Evolutionary conservation across 2,329 filamentous ascomycete genomes (phyloP), one percentile per base, ranked within the genome.

Genomic region (Meredithiella fracta): DNA sequence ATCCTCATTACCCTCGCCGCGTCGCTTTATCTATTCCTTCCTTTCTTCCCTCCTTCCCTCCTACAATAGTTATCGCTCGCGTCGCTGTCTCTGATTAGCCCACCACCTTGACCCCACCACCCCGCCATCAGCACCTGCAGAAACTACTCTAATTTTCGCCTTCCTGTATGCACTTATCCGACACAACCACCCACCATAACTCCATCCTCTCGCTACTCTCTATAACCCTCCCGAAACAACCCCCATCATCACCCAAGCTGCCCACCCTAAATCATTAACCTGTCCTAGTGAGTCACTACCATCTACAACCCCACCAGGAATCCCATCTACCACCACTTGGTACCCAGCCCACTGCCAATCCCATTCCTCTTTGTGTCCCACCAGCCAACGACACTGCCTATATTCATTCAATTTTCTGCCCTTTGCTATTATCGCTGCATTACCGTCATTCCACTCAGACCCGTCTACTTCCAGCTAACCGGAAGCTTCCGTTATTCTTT

Each of bases 251-350:
- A 42, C 5, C 14, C 11, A 42, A 42, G 14, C 38, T n/a, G n/a
- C n/a, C n/a, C n/a, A n/a, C n/a, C n/a, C 38, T 42, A 7, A 44
- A 44, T 9, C 44, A 2, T 14, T 15, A 9, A 23, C 7, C 15
- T 6, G 51, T n/a, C 51, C 34, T 53, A 53, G 51, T 53, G 51
- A 53, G 51, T 53, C 51, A 53, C 51, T 53, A 38, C 15, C 23
- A 38, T 6, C 17, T 9, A 14, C 44, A 23, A 5, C 17, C 44
- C 17, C 17, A 9, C 40, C 15, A 44, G 40, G 15, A 8, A 44
- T 7, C 40, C 40, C n/a, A 20, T n/a, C 40, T 44, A n/a, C 17
- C 40, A 44, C 8, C 20, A n/a, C 15, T 20, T 17, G n/a, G 15
- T n/a, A n/a, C 15, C 37, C 15, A 22, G 40, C 40, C 20, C 40